Evolutionary conservation across 1,284 basidiomycete species (phyloP).

Genomic region (Malassezia brasiliensis): DNA sequence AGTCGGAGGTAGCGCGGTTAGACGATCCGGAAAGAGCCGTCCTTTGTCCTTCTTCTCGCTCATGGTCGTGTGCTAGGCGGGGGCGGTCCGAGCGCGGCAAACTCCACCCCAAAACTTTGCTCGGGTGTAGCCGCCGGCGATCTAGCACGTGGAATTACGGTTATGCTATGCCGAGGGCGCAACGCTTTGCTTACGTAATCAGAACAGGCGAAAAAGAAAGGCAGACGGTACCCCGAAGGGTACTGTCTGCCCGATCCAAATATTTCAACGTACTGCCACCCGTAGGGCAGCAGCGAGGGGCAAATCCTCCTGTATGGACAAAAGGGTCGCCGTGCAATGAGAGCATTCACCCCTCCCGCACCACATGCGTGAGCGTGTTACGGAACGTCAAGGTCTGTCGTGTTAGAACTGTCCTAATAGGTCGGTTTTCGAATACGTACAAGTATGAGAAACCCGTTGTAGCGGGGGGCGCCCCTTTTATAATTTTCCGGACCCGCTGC

Average conservation of each 20-base stretch:
- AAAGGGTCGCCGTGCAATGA: constrained; percentile 23
- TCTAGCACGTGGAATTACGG: too few species aligned
- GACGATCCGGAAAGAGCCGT: neutral
- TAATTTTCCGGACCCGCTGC: constrained; percentile 11
- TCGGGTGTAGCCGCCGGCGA: too few species aligned
- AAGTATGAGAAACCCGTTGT: constrained; percentile 11
- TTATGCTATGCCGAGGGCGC: too few species aligned
- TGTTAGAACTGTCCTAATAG: neutral
- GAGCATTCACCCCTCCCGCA: constrained; percentile 18
- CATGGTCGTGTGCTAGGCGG: neutral
- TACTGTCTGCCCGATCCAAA: constrained; percentile 18
- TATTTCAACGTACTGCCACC: constrained; percentile 22
- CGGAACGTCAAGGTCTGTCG: constrained; percentile 21
- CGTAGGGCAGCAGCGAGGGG: constrained; percentile 18
- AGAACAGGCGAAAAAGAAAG: constrained; percentile 1
- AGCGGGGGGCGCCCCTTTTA: constrained; percentile 1
- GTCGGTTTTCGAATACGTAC: neutral
- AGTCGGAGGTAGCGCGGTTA: neutral
- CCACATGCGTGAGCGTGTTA: constrained; percentile 20
- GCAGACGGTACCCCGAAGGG: constrained; percentile 18
- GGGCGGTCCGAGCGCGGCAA: too few species aligned
- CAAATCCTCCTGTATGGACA: constrained; percentile 18
- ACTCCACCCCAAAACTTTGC: too few species aligned
- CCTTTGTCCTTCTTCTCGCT: neutral
- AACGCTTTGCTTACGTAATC: constrained; percentile 15